Conservation (phyloP, 495 filamentous ascomycete species). For the Xylaria longipes region DNA sequence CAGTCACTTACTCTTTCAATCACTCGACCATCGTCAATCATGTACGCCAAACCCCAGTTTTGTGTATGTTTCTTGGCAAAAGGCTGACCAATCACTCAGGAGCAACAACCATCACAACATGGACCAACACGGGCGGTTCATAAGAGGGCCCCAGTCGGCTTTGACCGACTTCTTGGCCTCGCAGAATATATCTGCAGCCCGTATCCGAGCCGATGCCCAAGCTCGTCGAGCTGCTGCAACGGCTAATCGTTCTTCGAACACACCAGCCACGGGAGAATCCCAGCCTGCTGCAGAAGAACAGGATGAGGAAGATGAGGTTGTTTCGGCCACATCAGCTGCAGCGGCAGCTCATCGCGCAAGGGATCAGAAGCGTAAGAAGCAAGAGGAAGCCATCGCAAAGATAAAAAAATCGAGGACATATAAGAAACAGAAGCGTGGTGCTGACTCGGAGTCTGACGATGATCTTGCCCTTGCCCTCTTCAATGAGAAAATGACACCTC, state of each 20-base stretch:
- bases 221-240: constrained; percentile 57
- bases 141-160: constrained; percentile 63
- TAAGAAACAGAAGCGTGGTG: constrained; percentile 68
- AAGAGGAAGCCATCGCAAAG: constrained; percentile 69
- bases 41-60: constrained; percentile 2
- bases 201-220: constrained; percentile 70
- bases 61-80: neutral
- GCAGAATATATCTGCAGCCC: constrained; percentile 86
- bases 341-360: constrained; percentile 37
- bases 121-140: constrained; percentile 7
- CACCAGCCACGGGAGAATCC: constrained; percentile 25
- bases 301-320: constrained; percentile 38
- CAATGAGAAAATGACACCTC: constrained; percentile 66
- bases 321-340: neutral
- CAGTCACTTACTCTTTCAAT: neutral
- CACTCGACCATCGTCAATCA: neutral
- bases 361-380: constrained; percentile 58
- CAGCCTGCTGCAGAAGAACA: constrained; percentile 34
- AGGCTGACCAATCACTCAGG: constrained; percentile 11
- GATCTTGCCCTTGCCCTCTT: constrained; percentile 62
- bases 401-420: constrained; percentile 81
- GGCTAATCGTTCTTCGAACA: constrained; percentile 12
- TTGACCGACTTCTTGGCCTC: constrained; percentile 85
- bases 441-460: constrained; percentile 55
- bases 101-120: constrained; percentile 8